phyloP scores from a whole-genome alignment of 1,284 basidiomycete genomes.

The Fomes fomentarius region DNA sequence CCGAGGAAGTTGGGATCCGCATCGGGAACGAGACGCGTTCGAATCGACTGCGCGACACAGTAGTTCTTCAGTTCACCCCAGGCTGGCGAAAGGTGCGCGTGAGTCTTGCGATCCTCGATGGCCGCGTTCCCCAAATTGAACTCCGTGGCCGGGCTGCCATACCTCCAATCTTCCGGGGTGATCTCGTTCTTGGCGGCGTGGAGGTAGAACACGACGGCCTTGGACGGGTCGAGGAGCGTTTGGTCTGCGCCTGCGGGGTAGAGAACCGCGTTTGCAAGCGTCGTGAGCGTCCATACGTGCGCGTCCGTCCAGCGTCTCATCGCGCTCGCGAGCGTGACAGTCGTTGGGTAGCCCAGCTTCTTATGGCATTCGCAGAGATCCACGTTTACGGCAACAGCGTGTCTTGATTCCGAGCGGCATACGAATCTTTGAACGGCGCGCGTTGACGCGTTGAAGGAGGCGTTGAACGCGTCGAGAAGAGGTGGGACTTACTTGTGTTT shows the following conservation, averaged over 20 bases:
- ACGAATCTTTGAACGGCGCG: too few species aligned
- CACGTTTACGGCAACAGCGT: too few species aligned
- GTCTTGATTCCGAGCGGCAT: too few species aligned
- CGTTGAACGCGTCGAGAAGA: not conserved
- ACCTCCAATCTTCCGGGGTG: not conserved
- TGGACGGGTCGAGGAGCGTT: too few species aligned
- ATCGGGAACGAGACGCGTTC: not conserved
- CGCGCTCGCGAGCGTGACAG: slow-evolving; percentile 1
- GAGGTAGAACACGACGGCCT: slow-evolving; percentile 1
- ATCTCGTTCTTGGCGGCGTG: not conserved
- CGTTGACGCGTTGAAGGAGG: too few species aligned
- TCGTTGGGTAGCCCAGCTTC: not conserved
- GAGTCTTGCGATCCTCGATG: not conserved
- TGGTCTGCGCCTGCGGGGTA: slow-evolving; percentile 1
- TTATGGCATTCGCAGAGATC: not conserved
- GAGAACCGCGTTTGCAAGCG: slow-evolving; percentile 1
- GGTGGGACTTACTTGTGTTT: not conserved
- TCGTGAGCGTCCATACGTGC: slow-evolving; percentile 8
- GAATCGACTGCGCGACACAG: not conserved
- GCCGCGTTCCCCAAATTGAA: too few species aligned
- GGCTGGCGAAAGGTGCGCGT: not conserved
- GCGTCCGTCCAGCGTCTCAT: slow-evolving; percentile 4
- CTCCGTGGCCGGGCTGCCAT: not conserved
- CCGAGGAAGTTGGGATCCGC: not conserved
- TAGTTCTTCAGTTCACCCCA: not conserved